Conservation (phyloP, 257 asterid species). For the Penstemon barbatus region DNA sequence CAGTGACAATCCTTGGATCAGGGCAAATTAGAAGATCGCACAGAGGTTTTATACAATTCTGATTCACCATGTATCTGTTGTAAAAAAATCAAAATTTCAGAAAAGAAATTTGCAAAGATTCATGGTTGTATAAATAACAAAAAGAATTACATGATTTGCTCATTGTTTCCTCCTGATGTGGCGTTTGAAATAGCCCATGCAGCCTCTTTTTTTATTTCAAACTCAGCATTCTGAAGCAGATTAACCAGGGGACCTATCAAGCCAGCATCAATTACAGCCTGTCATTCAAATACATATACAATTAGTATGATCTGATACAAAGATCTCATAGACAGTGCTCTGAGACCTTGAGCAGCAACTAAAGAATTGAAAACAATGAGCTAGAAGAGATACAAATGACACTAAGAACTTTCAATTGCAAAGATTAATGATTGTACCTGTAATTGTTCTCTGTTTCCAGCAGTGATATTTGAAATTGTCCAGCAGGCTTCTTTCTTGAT, state of each 20-base stretch:
- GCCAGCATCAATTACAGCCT: conserved; percentile 80
- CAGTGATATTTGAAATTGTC: conserved; percentile 87
- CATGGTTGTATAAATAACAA: not conserved
- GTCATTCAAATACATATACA: conserved; percentile 24
- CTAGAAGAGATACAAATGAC: not conserved
- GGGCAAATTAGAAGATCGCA: conserved; percentile 83
- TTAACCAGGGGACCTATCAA: conserved; percentile 66
- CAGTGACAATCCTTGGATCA: conserved; percentile 80
- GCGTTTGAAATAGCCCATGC: no score
- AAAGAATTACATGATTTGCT: conserved; percentile 61
- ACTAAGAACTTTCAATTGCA: conserved; percentile 11
- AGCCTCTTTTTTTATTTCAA: conserved; percentile 42
- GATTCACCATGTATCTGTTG: conserved; percentile 40
- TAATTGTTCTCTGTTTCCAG: conserved; percentile 81
- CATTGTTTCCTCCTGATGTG: conserved; percentile 80
- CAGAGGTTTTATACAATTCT: conserved; percentile 72
- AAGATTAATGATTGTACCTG: conserved; percentile 44
- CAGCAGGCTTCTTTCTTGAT: conserved; percentile 93
- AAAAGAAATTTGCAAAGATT: not conserved
- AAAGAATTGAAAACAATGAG: not conserved
- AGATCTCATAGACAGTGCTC: not conserved
- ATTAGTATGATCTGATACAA: conserved; percentile 1
- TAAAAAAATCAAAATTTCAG: conserved; percentile 4
- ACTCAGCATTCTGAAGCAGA: conserved; percentile 76
- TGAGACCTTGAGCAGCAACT: not conserved